Base-by-base conservation (phyloP, 2,329 filamentous ascomycete genomes). In the Colletotrichum scovillei region DNA sequence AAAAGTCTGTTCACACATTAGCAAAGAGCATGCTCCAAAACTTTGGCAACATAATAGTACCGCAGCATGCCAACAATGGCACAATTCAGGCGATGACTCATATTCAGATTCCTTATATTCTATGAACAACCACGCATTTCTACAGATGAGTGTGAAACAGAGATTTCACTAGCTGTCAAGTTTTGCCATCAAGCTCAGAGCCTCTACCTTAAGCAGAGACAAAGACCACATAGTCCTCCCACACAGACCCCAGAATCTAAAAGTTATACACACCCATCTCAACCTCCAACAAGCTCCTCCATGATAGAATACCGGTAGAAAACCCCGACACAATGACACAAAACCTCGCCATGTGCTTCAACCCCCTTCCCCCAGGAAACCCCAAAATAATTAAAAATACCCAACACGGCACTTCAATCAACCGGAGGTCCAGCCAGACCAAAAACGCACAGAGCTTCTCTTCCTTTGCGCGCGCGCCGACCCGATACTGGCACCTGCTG, bases 321-420 rank as follows among this genome's bases (percentile, higher is more conserved):
- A 35, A 12, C 12, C 30, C 30, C 60, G 70, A 65, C n/a, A 70
- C 66, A 57, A 30, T 52, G 60, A 65, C 46, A 65, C 19, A 8
- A 59, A 65, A 46, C 46, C 46, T 7, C 22, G 46, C 46, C 46
- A 59, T 60, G 26, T 19, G 30, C 35, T 12, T 49, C 7, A 42
- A 38, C 35, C 35, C 35, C 35, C 35, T 38, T 5, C 35, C 35
- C 38, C 58, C 49, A 26, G 32, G 14, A 30, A 30, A 16, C 64
- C 35, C 30, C 30, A 32, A 9, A 32, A 9, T 32, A 38, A 3
- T 42, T 42, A 42, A 42, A 42, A 42, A 42, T 42, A 42, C 14
- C 5, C 7, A 42, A 42, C 38, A 19, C 38, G 38, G 16, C 38
- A 42, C 14, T 19, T 42, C 38, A 42, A 16, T 42, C 38, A 42